Conservation (phyloP, 2,329 filamentous ascomycete species). For the Aspergillus sp. region DNA sequence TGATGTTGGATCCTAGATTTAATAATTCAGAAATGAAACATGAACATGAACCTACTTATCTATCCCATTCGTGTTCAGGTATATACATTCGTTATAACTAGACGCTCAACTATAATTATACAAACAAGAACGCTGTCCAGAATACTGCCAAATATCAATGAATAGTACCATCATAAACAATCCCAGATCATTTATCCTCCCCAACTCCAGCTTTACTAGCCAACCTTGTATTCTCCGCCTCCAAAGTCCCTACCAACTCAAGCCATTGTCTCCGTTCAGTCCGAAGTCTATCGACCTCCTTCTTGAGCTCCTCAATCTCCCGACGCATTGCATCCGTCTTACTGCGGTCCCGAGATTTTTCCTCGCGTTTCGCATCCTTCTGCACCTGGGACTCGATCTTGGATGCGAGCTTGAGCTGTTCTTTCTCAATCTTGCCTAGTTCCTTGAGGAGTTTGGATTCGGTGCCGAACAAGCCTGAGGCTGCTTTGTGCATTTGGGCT, state of each 20-base stretch:
- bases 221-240: conserved; percentile 54
- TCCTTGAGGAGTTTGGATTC: conserved; percentile 34
- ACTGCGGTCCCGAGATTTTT: conserved; percentile 36
- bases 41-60: too few relatives aligned
- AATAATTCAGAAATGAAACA: too few relatives aligned
- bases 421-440: conserved; percentile 38
- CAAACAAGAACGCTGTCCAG: too few relatives aligned
- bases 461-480: conserved; percentile 23
- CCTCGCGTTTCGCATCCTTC: conserved; percentile 38
- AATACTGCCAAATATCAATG: too few relatives aligned
- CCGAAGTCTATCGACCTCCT: conserved; percentile 45
- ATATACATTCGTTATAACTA: too few relatives aligned
- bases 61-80: too few relatives aligned
- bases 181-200: neutral
- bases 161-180: too few relatives aligned
- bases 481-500: conserved; percentile 24
- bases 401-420: conserved; percentile 34
- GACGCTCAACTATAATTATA: too few relatives aligned
- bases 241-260: conserved; percentile 50
- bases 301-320: conserved; percentile 42
- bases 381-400: conserved; percentile 35
- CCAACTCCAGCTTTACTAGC: conserved; percentile 13
- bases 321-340: conserved; percentile 45
- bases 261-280: conserved; percentile 48
- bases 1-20: too few relatives aligned